Percentiles rank a stretch among this genome's conserved stretches.
These are phyloP conservation scores for Medicago ruthenica DNA, from an alignment of 306 rosid genomes.

Conservation along the genomic window DNA sequence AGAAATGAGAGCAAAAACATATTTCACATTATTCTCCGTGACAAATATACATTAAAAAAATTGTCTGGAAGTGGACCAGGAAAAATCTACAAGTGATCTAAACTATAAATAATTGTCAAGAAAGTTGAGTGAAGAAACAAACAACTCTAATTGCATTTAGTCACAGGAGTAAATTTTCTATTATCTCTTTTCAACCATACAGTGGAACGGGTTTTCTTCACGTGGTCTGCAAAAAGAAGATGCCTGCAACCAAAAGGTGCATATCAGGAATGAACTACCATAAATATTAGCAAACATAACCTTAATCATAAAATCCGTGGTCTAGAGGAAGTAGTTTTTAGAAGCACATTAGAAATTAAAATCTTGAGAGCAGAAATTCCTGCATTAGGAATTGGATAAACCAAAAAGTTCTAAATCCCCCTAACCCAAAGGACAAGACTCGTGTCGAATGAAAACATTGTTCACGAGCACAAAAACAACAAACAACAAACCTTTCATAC, in stretches of 20 bases:
- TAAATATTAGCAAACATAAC: background rate
- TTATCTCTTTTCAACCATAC: conserved; percentile 84
- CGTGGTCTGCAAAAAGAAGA: conserved; percentile 68
- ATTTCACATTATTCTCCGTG: conserved; percentile 11
- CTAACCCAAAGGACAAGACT: conserved; percentile 8
- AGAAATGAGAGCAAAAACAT: conserved; percentile 6
- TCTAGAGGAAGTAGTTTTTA: conserved; percentile 18
- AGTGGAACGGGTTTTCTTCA: conserved; percentile 88
- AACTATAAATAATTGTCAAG: conserved; percentile 26
- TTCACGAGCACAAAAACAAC: conserved; percentile 30
- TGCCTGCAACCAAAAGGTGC: conserved; percentile 60
- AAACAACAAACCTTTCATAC: conserved; percentile 76
- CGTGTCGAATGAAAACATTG: conserved; percentile 23
- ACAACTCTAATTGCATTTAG: conserved; percentile 45
- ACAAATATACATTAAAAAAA: conserved; percentile 22
- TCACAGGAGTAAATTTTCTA: conserved; percentile 63
- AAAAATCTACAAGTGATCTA: conserved; percentile 37
- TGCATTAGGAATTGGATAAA: background rate
- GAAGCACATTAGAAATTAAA: conserved; percentile 14
- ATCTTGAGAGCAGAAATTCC: conserved; percentile 11
- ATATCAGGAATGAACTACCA: conserved; percentile 40
- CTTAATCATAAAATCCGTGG: conserved; percentile 11
- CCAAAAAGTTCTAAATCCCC: conserved; percentile 8
- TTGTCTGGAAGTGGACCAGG: background rate
- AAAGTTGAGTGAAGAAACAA: background rate